Evolutionary conservation across 306 rosid species (phyloP).

Genomic region (Trichosanthes truncata): DNA sequence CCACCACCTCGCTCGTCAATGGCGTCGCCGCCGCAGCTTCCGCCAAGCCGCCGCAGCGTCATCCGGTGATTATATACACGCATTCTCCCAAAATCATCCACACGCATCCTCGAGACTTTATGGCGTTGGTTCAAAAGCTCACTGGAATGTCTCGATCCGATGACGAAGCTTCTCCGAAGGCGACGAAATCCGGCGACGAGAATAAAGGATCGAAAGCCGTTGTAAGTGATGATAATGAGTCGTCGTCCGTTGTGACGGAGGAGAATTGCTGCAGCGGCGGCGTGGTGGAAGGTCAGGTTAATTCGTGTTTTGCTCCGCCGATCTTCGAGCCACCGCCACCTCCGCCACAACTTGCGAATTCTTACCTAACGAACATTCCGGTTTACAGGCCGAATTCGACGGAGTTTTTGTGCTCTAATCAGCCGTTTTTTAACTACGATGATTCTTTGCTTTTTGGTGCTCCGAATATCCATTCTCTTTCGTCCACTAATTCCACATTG

Average conservation of each 20-base stretch:
- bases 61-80: constrained; percentile 70
- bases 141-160: constrained; percentile 44
- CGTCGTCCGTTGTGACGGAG: constrained; percentile 45
- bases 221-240: constrained; percentile 46
- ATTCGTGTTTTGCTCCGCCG: constrained; percentile 30
- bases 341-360: not conserved
- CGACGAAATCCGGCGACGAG: not conserved
- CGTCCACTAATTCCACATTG: not conserved
- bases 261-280: constrained; percentile 35
- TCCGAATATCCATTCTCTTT: not conserved
- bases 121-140: constrained; percentile 70
- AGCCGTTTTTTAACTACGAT: constrained; percentile 3
- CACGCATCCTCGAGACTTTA: constrained; percentile 56
- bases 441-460: constrained; percentile 7
- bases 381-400: constrained; percentile 5
- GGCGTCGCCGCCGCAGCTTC: not conserved
- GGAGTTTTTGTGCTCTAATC: constrained; percentile 12
- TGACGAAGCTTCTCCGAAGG: constrained; percentile 8
- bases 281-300: constrained; percentile 30
- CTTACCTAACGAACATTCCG: constrained; percentile 3
- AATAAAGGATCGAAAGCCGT: not conserved
- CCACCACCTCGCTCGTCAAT: constrained; percentile 11
- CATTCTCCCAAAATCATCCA: constrained; percentile 75
- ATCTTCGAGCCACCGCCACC: constrained; percentile 19
- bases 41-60: constrained; percentile 37